Evolutionary conservation across 192 early-diverging fungal species (phyloP).

Genomic region (Linnemannia hyalina): DNA sequence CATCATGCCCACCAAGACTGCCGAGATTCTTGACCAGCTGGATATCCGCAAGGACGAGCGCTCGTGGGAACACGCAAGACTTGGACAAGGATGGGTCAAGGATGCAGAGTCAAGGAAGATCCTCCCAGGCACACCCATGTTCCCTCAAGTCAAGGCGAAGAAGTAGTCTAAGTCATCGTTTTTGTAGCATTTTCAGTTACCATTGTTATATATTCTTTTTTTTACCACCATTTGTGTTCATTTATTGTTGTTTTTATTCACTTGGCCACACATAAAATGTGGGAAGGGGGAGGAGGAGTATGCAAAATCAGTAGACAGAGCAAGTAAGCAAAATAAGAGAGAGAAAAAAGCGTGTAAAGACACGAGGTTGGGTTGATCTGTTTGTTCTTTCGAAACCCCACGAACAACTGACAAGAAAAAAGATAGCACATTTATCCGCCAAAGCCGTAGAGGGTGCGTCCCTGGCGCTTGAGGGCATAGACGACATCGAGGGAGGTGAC

Average conservation of each 20-base stretch:
- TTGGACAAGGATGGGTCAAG: slow-evolving; percentile 71
- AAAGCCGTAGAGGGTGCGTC: slow-evolving; percentile 90
- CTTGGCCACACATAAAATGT: neutral
- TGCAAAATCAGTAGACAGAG: neutral
- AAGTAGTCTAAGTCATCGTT: neutral
- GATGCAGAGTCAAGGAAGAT: slow-evolving; percentile 12
- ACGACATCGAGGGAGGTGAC: slow-evolving; percentile 99
- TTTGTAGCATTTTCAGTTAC: neutral
- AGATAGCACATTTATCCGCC: slow-evolving; percentile 61
- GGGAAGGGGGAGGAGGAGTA: neutral
- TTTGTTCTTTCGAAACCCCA: neutral
- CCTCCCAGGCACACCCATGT: slow-evolving; percentile 2
- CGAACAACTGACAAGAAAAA: neutral
- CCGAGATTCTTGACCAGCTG: slow-evolving; percentile 74
- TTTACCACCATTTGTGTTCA: neutral
- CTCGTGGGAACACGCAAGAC: slow-evolving; percentile 66
- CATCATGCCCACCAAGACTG: slow-evolving; percentile 86
- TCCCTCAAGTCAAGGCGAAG: slow-evolving; percentile 27
- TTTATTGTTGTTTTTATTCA: neutral
- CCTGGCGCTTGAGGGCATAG: slow-evolving; percentile 99
- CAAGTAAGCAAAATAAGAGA: neutral
- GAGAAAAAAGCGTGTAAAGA: neutral
- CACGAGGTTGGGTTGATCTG: neutral
- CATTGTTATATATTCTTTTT: neutral
- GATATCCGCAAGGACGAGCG: slow-evolving; percentile 69